Evolutionary conservation across 257 asterid genomes (phyloP).

Genomic region (Nicotiana attenuata): DNA sequence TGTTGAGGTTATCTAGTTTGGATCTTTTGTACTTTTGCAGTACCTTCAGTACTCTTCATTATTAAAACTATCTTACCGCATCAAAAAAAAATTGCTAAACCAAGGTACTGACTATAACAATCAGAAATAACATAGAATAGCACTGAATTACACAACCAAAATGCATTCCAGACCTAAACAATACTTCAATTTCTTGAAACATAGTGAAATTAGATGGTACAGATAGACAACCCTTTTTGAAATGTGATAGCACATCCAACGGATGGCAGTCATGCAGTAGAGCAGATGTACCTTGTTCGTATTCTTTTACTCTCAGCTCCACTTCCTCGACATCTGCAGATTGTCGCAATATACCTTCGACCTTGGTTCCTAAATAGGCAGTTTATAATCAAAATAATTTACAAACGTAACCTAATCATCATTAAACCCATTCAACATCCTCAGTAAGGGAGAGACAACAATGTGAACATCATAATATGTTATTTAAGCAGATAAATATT

Average conservation of each 20-base stretch:
- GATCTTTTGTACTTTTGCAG: too few relatives aligned
- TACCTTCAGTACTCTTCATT: too few relatives aligned
- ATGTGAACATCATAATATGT: background rate
- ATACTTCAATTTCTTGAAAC: background rate
- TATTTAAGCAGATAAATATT: background rate
- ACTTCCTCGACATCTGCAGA: conserved; percentile 95
- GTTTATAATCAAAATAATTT: background rate
- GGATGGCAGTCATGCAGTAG: background rate
- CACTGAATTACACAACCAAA: background rate
- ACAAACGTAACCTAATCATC: background rate
- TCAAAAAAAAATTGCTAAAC: background rate
- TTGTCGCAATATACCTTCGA: conserved; percentile 83
- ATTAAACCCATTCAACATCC: background rate
- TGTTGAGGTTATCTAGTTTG: too few relatives aligned
- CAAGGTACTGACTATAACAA: background rate
- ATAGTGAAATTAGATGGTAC: conserved; percentile 4
- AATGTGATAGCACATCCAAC: background rate
- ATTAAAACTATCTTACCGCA: too few relatives aligned
- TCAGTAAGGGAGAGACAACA: background rate
- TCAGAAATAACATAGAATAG: background rate
- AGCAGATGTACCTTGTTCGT: conserved; percentile 62
- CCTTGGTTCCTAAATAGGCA: conserved; percentile 49
- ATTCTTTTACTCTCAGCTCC: conserved; percentile 70
- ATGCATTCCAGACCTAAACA: conserved; percentile 1
- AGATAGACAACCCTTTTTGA: background rate